Evolutionary conservation across 1,139 yeast genomes (phyloP).

Genomic region (Lipomyces yarrowii): DNA sequence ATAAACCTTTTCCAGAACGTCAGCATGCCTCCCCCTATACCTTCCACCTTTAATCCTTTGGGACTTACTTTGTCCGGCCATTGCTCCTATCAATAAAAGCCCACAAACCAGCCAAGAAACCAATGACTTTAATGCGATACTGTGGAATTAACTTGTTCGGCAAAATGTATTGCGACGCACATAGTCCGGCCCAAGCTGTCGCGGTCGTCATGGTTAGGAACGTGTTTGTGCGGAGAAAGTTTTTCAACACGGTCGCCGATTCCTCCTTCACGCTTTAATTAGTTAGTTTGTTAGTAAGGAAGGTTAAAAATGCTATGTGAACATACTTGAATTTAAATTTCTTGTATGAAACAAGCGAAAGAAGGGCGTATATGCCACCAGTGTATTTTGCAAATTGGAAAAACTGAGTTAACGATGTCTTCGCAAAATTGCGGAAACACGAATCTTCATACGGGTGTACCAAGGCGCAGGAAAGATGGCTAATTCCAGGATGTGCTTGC

Average conservation of each 20-base stretch:
- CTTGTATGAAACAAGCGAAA: background rate
- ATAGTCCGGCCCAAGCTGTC: conserved; percentile 48
- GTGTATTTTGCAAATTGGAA: conserved; percentile 18
- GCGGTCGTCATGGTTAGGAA: conserved; percentile 45
- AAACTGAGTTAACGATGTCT: conserved; percentile 11
- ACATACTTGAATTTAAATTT: conserved; percentile 1
- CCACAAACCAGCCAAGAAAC: conserved; percentile 48
- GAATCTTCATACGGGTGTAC: conserved; percentile 42
- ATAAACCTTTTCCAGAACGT: conserved; percentile 11
- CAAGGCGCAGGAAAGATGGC: conserved; percentile 44
- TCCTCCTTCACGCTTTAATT: background rate
- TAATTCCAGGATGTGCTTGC: conserved; percentile 45
- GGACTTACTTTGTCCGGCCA: conserved; percentile 35
- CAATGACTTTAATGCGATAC: conserved; percentile 45
- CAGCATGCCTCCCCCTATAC: background rate
- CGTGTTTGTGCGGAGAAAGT: conserved; percentile 38
- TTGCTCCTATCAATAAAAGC: conserved; percentile 44
- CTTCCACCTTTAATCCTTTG: background rate
- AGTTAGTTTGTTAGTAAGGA: background rate
- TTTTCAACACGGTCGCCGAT: background rate
- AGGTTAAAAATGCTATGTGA: background rate
- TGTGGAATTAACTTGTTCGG: conserved; percentile 40
- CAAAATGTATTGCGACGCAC: conserved; percentile 41
- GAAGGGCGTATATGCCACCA: conserved; percentile 13
- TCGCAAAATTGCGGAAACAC: conserved; percentile 21